A percentile compares a stretch with the other conserved stretches of the same genome.
Conservation (phyloP, 257 asterid genomes). For the Ehretia macrophylla region DNA sequence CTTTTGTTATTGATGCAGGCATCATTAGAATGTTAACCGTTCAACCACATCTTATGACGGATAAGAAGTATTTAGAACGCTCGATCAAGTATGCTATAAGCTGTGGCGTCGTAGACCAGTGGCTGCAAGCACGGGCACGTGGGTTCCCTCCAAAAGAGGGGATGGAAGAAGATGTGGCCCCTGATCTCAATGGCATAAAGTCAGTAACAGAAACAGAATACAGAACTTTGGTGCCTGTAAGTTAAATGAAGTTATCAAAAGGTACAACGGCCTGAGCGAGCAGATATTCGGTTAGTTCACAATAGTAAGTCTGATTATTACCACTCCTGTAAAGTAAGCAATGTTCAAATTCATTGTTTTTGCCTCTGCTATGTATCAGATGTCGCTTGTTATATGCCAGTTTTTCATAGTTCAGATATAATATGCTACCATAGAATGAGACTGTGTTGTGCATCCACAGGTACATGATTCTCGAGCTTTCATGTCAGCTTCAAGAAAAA, state of each 20-base stretch:
- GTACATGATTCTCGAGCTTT: no score
- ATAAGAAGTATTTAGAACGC: constrained; percentile 62
- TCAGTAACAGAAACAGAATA: constrained; percentile 77
- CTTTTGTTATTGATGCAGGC: constrained; percentile 31
- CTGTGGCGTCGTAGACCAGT: constrained; percentile 86
- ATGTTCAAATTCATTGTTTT: neutral
- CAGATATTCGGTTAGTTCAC: neutral
- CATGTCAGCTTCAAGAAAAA: no score
- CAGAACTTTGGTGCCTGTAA: constrained; percentile 55
- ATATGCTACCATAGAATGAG: no score
- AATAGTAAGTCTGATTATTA: neutral
- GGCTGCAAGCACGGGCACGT: constrained; percentile 61
- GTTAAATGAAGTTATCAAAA: constrained; percentile 18
- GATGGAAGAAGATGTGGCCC: constrained; percentile 54
- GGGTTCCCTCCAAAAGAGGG: constrained; percentile 94
- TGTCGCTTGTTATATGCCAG: constrained; percentile 3
- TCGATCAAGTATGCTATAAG: constrained; percentile 70
- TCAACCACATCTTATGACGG: constrained; percentile 69
- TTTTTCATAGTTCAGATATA: neutral
- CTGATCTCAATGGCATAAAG: constrained; percentile 69
- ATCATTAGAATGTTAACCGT: constrained; percentile 66
- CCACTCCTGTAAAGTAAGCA: constrained; percentile 10
- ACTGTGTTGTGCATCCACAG: no score
- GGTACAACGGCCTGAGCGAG: no score
- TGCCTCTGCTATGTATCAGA: neutral